Evolutionary conservation across 176 grass and related monocot species (phyloP).

Genomic region (Pharus latifolius): DNA sequence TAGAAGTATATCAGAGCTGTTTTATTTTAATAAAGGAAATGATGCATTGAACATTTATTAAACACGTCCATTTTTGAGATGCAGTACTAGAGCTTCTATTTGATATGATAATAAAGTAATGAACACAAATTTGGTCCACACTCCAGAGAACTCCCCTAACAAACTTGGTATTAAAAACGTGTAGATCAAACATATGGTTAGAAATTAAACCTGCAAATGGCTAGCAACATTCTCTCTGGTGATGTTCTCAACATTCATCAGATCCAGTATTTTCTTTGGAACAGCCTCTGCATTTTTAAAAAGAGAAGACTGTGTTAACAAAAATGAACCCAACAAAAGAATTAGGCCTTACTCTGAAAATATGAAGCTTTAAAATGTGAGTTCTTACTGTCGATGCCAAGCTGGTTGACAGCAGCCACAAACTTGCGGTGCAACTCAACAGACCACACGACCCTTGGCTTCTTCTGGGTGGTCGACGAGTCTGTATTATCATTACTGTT

Average conservation of each 20-base stretch:
- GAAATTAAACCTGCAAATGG: conserved; percentile 65
- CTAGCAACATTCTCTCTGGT: conserved; percentile 98
- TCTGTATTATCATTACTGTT: conserved; percentile 38
- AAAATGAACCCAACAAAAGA: neutral
- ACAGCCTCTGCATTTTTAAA: conserved; percentile 65
- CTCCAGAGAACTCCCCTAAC: neutral
- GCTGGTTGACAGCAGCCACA: conserved; percentile 70
- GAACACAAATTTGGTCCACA: neutral
- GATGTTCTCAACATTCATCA: conserved; percentile 80
- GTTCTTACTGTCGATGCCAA: conserved; percentile 88
- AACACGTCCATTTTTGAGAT: too few relatives aligned
- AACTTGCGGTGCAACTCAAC: conserved; percentile 78
- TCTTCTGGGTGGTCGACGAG: conserved; percentile 33
- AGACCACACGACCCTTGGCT: conserved; percentile 76
- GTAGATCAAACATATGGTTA: neutral
- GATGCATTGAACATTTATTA: neutral
- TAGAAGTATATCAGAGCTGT: neutral
- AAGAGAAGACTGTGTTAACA: neutral
- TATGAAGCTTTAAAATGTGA: neutral
- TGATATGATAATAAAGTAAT: too few relatives aligned
- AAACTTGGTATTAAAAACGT: neutral
- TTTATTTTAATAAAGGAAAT: neutral
- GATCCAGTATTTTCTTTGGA: conserved; percentile 84
- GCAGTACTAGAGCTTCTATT: too few relatives aligned
- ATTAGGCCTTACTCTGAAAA: neutral